Evolutionary conservation across 306 rosid genomes (phyloP).

Genomic region (Rosa multiflora): DNA sequence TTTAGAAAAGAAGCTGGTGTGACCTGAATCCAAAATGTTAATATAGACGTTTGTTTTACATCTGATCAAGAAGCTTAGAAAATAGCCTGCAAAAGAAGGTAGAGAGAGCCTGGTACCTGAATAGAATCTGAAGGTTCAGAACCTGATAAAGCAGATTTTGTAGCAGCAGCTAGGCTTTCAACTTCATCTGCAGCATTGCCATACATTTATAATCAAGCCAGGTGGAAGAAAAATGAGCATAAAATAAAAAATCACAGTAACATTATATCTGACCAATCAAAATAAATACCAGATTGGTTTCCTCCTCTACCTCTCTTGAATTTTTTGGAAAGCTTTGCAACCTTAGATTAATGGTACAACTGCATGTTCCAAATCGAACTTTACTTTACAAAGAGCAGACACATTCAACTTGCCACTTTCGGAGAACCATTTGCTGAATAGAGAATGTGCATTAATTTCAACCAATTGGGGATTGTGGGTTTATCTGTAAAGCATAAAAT

Average conservation of each 20-base stretch:
- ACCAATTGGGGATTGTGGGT: constrained; percentile 68
- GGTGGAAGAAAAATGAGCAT: constrained; percentile 25
- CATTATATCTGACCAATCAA: constrained; percentile 81
- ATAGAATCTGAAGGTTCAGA: constrained; percentile 57
- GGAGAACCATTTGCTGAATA: constrained; percentile 99
- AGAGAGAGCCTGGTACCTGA: too few species aligned
- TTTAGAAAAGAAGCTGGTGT: background rate
- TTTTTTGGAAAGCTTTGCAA: constrained; percentile 91
- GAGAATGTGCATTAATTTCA: constrained; percentile 97
- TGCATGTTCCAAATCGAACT: constrained; percentile 3
- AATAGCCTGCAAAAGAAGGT: too few species aligned
- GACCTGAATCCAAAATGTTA: too few species aligned
- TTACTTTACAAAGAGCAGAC: constrained; percentile 18
- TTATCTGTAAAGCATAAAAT: constrained; percentile 41
- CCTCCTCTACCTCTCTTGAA: constrained; percentile 91
- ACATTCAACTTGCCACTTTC: constrained; percentile 86
- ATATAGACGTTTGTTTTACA: background rate
- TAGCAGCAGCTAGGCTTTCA: constrained; percentile 88
- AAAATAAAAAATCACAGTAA: constrained; percentile 23
- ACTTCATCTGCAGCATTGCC: constrained; percentile 80
- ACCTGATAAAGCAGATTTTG: constrained; percentile 96
- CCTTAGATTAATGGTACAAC: constrained; percentile 41
- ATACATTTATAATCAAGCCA: constrained; percentile 19
- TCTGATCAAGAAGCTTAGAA: background rate
- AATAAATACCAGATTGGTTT: constrained; percentile 95